Base-by-base conservation (phyloP, 225 moss, liverwort and hornwort species). In the Bryum argenteum region DNA sequence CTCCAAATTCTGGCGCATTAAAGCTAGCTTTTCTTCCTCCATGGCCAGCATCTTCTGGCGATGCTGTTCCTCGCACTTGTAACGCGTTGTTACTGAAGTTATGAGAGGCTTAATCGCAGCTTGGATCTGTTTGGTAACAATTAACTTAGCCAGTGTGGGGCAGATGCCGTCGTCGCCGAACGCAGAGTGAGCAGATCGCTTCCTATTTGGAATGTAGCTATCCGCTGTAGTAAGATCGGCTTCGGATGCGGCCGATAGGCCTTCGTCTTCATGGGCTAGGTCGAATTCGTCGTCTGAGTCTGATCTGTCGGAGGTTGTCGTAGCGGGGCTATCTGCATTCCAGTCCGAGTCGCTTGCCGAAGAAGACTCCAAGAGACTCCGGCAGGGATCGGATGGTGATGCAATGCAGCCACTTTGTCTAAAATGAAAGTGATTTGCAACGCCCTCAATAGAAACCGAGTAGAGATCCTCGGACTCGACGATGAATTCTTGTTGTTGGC, bases 361-460 rank as follows among this genome's bases (percentile, higher is more conserved):
- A 15, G 78, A 80, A 4, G 82, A 77, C 58, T 69, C 65, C 9
- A 66, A 83, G 62, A 78, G 70, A 0, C 75, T 81, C 28, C 55
- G 78, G 20, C 80, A 87, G 48, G 77, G 68, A 48, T 75, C 83
- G 16, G 78, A 72, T 71, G 81, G 70, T 59, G 83, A 68, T 72
- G 83, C 65, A 63, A 72, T 80, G 76, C 60, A 72, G 52, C 80
- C 78, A 76, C 83, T 72, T 73, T 81, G 72, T 81, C 63, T 70
- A 87, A 83, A 33, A 4, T 4, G 1, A 6, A 33, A 33, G 33
- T 33, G 33, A 6, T 33, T 6, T 6, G 33, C 33, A 33, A 28
- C 28, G 28, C 33, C 33, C 33, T 33, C 7, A 28, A 2, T 28
- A 28, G 28, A 5, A 28, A 28, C 28, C 28, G 28, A 5, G 28